Base-by-base conservation (phyloP, 2,329 filamentous ascomycete genomes). In the Fusarium lateritium region DNA sequence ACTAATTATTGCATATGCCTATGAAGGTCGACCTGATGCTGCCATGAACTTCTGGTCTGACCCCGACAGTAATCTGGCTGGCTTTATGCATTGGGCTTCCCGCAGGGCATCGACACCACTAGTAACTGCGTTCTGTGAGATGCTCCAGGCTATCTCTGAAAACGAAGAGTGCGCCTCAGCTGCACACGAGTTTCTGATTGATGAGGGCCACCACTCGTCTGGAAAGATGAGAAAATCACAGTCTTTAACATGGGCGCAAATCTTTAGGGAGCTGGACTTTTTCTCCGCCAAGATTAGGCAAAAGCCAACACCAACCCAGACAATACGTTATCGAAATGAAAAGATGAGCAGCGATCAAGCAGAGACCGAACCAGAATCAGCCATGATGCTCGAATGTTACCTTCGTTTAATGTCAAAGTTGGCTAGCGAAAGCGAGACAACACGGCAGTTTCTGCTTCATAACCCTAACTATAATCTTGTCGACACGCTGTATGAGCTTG, bases 1-100 rank as follows among this genome's bases (percentile, higher is more conserved):
- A 56, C 87, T 98, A 67, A 91, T 98, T 65, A 95, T 98, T 63
- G 92, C 96, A 6, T 97, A 96, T 76, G 89, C 94, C 6, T 99
- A 95, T 75, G 93, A 98, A 75, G 89, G 91, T 31, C 91, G 94
- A 36, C 88, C 92, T 17, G 93, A 97, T 52, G 92, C 94, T 26
- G 93, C 94, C 11, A 89, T 93, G 75, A 92, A 91, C 45, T 98
- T 98, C 72, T 99, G 96, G 96, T 88, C 88, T 33, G 94, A 98
- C 76, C 90, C 92, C 3, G 96, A 99, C 74, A 94, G 94, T 76
- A 97, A 98, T 72, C 83, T 99, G 33, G 93, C 94, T 67, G 96
- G 96, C 0, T 99, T 99, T 77, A 86, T 99, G 77, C 93, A 97
- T 69, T 99, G 96, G 96, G 93, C 94, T n/a, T 97, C 96, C 5